Evolutionary conservation across 192 early-diverging fungal species (phyloP).

Genomic region (Podila epicladia): DNA sequence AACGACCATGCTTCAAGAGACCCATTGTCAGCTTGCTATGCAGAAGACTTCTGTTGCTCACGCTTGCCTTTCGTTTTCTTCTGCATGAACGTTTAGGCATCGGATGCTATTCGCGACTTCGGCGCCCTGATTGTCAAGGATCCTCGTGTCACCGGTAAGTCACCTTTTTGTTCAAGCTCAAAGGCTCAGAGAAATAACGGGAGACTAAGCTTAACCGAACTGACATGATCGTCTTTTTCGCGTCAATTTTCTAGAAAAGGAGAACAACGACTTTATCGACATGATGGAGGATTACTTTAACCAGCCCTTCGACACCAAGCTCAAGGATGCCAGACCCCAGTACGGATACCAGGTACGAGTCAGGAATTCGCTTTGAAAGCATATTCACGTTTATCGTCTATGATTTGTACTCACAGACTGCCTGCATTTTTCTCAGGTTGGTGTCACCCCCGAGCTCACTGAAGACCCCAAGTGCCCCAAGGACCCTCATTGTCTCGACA

Average conservation of each 20-base stretch:
- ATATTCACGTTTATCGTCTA: too few species aligned
- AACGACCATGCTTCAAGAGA: not conserved
- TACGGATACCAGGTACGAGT: slow-evolving; percentile 56
- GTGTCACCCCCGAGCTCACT: slow-evolving; percentile 73
- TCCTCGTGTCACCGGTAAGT: slow-evolving; percentile 67
- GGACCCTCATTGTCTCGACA: slow-evolving; percentile 65
- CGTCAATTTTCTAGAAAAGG: slow-evolving; percentile 30
- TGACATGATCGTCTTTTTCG: not conserved
- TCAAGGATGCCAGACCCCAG: slow-evolving; percentile 72
- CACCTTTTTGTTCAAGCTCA: slow-evolving; percentile 32
- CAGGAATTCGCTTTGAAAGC: not conserved
- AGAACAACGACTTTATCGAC: slow-evolving; percentile 59
- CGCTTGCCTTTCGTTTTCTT: not conserved
- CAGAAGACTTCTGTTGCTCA: not conserved
- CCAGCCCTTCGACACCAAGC: slow-evolving; percentile 68
- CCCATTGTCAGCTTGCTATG: not conserved
- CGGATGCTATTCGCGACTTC: slow-evolving; percentile 69
- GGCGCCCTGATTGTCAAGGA: slow-evolving; percentile 71
- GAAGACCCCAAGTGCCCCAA: slow-evolving; percentile 72
- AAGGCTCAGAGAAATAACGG: not conserved
- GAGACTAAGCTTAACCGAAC: not conserved
- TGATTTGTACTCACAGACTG: not conserved
- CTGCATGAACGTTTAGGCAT: slow-evolving; percentile 48
- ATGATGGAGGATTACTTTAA: slow-evolving; percentile 78
- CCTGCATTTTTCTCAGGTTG: slow-evolving; percentile 22